Base-by-base conservation (phyloP, 202 grass and related monocot genomes). In the Panicum virgatum region DNA sequence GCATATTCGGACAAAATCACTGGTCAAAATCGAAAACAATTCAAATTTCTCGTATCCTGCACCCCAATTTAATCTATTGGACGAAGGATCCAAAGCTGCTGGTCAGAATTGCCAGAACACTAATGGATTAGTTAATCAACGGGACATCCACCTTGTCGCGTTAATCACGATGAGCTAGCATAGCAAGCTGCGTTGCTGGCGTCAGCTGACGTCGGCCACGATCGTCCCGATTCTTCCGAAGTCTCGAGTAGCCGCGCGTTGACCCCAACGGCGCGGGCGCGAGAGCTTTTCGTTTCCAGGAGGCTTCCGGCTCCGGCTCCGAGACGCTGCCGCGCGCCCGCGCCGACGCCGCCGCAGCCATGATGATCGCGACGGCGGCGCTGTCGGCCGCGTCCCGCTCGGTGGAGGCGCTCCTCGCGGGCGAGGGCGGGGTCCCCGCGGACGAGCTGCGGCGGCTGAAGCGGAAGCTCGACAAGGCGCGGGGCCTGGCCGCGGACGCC, bases 361-460 rank as follows among this genome's bases (percentile, higher is more conserved):
- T 87, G 80, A 87, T 87, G 80, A 82, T 87, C 57, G 85, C 53
- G 6, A 75, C 68, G 5, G 71, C 53, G 27, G 62, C 63, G 43
- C 78, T 86, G 52, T 78, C 62, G 53, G 47, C 37, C 0, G 72
- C 85, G 9, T 46, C 63, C 62, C 32, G 42, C 19, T 81, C 71
- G n/a, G 22, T 87, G 38, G 52, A 15, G 44, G 57, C 34, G 36
- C 68, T 82, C 18, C 56, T 83, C 22, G 50, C n/a, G 25, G 71
- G 29, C 37, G 18, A 56, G 40, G 57, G 68, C 53, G 56, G 77
- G 22, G 77, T 9, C n/a, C 63, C 78, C 16, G 62, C 50, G 40
- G 83, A 73, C 42, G 88, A 90, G 62, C 75, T 83, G 47, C 48
- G 81, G 75, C 63, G 43, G 51, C 80, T 90, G 9, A 29, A 46